These are phyloP conservation scores for Westerdykella ornata DNA, from an alignment of 2,329 filamentous ascomycete genomes.

Conservation along the genomic window DNA sequence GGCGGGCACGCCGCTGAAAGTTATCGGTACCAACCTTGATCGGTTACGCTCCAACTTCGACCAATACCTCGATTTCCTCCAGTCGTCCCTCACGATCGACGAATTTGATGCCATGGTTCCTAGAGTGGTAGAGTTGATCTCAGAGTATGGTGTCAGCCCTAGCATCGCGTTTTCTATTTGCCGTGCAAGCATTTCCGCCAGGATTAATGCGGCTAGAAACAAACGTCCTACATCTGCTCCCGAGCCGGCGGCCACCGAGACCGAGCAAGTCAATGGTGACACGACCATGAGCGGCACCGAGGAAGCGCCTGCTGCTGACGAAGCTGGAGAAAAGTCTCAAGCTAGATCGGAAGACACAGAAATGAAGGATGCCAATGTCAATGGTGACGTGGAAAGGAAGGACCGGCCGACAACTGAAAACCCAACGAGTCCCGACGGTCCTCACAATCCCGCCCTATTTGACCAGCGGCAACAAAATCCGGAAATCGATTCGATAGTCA, in stretches of 20 bases:
- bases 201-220: slow-evolving; percentile 34
- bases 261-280: slow-evolving; percentile 47
- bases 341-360: neutral
- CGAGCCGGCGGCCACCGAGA: slow-evolving; percentile 11
- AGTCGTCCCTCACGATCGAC: slow-evolving; percentile 65
- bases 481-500: slow-evolving; percentile 66
- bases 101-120: slow-evolving; percentile 78
- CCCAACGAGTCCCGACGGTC: slow-evolving; percentile 2
- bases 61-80: slow-evolving; percentile 84
- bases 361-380: slow-evolving; percentile 1
- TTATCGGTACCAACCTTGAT: slow-evolving; percentile 79
- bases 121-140: slow-evolving; percentile 64
- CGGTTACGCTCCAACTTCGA: slow-evolving; percentile 78
- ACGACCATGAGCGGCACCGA: slow-evolving; percentile 24
- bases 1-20: slow-evolving; percentile 67
- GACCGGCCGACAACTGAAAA: neutral
- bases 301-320: slow-evolving; percentile 8
- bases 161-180: slow-evolving; percentile 79
- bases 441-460: neutral
- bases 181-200: slow-evolving; percentile 58
- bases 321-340: neutral
- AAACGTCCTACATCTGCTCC: slow-evolving; percentile 11
- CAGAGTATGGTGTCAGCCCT: slow-evolving; percentile 71
- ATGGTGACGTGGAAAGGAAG: neutral
- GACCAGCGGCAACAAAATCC: slow-evolving; percentile 49